A percentile compares a stretch with the other conserved stretches of the same genome.
Evolutionary conservation across 2,329 filamentous ascomycete species (phyloP).

Genomic region (Phyllosticta citriasiana): DNA sequence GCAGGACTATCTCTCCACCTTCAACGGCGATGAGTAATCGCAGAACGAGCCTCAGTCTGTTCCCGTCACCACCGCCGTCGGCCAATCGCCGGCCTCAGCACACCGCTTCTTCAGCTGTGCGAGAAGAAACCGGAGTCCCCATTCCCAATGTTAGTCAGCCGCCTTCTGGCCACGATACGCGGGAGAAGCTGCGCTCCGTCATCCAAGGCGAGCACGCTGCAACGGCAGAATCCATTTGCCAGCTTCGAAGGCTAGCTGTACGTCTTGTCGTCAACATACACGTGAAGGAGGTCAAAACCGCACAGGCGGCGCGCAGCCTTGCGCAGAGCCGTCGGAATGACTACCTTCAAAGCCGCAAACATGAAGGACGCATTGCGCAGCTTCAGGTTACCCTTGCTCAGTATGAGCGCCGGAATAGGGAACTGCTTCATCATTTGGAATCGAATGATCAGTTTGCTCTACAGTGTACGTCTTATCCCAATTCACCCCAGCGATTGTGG

Average conservation of each 20-base stretch:
- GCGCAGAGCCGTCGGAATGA: slow-evolving; percentile 22
- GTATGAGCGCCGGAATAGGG: slow-evolving; percentile 26
- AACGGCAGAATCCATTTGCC: slow-evolving; percentile 25
- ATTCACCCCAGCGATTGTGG: neutral
- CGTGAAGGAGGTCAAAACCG: slow-evolving; percentile 29
- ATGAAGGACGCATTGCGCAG: slow-evolving; percentile 18
- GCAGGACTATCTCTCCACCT: neutral
- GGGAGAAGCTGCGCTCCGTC: slow-evolving; percentile 21
- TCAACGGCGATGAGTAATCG: neutral
- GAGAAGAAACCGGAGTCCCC: slow-evolving; percentile 1
- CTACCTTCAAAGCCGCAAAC: slow-evolving; percentile 23
- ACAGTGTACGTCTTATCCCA: slow-evolving; percentile 20
- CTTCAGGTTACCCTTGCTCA: slow-evolving; percentile 22
- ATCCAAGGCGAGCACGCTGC: slow-evolving; percentile 24
- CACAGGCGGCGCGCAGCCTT: slow-evolving; percentile 22
- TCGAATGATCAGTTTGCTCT: slow-evolving; percentile 25
- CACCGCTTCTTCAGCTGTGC: slow-evolving; percentile 8
- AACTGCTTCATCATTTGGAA: slow-evolving; percentile 27
- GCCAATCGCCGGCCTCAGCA: slow-evolving; percentile 1
- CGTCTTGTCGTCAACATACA: slow-evolving; percentile 30
- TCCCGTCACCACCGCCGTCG: neutral
- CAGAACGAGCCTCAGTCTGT: slow-evolving; percentile 3
- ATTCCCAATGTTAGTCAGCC: slow-evolving; percentile 16
- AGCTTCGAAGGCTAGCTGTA: slow-evolving; percentile 26
- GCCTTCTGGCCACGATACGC: slow-evolving; percentile 25